Evolutionary conservation across 2,329 filamentous ascomycete species (phyloP).

Genomic region (Juglanconis sp.): DNA sequence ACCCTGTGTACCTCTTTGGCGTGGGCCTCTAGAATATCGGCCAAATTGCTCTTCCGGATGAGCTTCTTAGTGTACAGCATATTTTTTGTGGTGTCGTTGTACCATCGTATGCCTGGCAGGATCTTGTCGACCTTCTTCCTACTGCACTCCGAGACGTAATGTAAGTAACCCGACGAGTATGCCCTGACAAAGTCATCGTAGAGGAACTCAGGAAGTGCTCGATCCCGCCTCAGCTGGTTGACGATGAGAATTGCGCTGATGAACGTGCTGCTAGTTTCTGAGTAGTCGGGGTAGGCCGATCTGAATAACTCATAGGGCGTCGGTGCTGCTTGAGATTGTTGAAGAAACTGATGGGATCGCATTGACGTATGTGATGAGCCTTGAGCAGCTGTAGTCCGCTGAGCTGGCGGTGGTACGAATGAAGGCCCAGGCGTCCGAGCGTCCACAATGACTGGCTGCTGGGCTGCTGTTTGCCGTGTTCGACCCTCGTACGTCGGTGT

Average conservation of each 20-base stretch:
- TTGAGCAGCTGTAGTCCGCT: neutral
- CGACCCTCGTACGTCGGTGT: slow-evolving; percentile 15
- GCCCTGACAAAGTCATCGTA: slow-evolving; percentile 35
- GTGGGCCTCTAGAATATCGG: slow-evolving; percentile 26
- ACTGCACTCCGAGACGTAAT: slow-evolving; percentile 28
- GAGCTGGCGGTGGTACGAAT: neutral
- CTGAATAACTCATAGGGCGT: slow-evolving; percentile 27
- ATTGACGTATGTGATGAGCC: neutral
- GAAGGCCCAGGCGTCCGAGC: neutral
- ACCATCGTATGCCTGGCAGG: slow-evolving; percentile 31
- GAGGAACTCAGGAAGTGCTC: slow-evolving; percentile 26
- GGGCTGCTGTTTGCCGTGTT: neutral
- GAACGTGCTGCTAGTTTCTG: slow-evolving; percentile 27
- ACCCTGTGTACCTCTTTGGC: slow-evolving; percentile 22
- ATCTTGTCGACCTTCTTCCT: slow-evolving; percentile 20
- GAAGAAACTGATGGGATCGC: neutral
- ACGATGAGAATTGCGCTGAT: slow-evolving; percentile 30
- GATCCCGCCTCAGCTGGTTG: slow-evolving; percentile 22
- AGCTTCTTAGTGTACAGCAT: slow-evolving; percentile 26
- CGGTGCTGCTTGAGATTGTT: neutral
- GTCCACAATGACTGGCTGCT: neutral
- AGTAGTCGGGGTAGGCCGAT: slow-evolving; percentile 28
- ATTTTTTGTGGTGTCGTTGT: slow-evolving; percentile 30
- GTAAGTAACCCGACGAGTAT: slow-evolving; percentile 29
- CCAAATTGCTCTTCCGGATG: slow-evolving; percentile 28